phyloP scores from a whole-genome alignment of 169 alveolate species.

The Cryptosporidium felis region DNA sequence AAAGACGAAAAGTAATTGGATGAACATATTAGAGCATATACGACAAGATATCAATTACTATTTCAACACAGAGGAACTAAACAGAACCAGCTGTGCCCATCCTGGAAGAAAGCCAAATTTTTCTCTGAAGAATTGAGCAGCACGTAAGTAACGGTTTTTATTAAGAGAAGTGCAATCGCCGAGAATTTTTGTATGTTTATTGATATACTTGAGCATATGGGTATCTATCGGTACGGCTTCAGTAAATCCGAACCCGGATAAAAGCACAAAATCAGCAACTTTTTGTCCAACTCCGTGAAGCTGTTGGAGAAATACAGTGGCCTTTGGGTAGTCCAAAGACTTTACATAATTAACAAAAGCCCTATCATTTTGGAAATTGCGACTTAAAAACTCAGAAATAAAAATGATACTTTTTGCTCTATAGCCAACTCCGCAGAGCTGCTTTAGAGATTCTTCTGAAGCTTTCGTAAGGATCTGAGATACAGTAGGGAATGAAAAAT shows the following conservation, averaged over 20 bases:
- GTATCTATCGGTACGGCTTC: constrained; percentile 64
- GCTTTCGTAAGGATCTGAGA: constrained; percentile 23
- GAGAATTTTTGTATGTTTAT: neutral
- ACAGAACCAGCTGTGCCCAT: constrained; percentile 66
- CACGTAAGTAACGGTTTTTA: constrained; percentile 9
- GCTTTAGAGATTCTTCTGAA: constrained; percentile 53
- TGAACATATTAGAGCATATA: too few relatives aligned
- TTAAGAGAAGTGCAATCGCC: neutral
- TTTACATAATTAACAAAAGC: constrained; percentile 12
- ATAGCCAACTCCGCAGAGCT: constrained; percentile 56
- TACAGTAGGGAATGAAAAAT: constrained; percentile 49
- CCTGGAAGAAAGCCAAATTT: constrained; percentile 49
- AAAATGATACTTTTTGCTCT: constrained; percentile 56
- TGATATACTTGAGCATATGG: constrained; percentile 44
- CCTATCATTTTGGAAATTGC: neutral
- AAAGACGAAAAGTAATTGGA: neutral
- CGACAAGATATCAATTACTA: too few relatives aligned
- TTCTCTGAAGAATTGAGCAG: constrained; percentile 18
- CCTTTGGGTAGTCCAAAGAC: constrained; percentile 21
- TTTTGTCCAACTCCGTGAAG: constrained; percentile 58
- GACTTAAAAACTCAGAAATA: neutral
- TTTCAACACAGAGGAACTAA: constrained; percentile 55
- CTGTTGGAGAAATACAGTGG: constrained; percentile 26
- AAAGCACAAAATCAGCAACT: constrained; percentile 58
- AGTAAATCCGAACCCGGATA: constrained; percentile 65